phyloP scores from a whole-genome alignment of 768 basidiomycete species.

The Rhizopogon rudus region DNA sequence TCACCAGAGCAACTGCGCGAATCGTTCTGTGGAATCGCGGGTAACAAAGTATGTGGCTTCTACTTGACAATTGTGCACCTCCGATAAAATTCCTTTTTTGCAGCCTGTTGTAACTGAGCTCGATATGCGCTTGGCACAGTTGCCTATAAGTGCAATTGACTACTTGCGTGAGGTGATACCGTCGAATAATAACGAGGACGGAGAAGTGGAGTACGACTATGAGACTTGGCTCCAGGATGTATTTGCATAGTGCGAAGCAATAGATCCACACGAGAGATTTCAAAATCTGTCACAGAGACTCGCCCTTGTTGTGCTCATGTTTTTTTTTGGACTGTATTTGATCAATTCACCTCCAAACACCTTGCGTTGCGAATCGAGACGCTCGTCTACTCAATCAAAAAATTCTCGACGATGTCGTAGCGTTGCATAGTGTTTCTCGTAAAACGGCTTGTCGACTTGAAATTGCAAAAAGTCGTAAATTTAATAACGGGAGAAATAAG shows the following conservation, averaged over 20 bases:
- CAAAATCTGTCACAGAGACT: background rate
- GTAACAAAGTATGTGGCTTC: constrained; percentile 63
- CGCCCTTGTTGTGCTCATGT: too few relatives aligned
- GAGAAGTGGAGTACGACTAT: constrained; percentile 74
- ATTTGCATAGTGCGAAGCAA: constrained; percentile 43
- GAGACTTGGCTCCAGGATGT: constrained; percentile 79
- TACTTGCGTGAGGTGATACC: constrained; percentile 87
- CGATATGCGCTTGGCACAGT: constrained; percentile 79
- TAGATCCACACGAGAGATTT: background rate
- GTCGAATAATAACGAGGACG: constrained; percentile 39
- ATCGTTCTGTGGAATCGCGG: constrained; percentile 88
- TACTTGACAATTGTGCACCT: background rate
- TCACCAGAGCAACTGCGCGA: constrained; percentile 89
- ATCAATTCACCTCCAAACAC: too few relatives aligned
- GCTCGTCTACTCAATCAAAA: too few relatives aligned
- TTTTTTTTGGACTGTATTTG: too few relatives aligned
- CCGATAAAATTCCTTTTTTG: constrained; percentile 6
- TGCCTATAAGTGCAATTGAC: constrained; percentile 70
- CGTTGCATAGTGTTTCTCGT: too few relatives aligned
- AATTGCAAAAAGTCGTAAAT: too few relatives aligned
- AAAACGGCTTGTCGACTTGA: too few relatives aligned
- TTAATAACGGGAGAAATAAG: too few relatives aligned
- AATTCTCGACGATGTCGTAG: too few relatives aligned
- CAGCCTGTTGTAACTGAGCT: constrained; percentile 93
- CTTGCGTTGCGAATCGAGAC: too few relatives aligned